These are phyloP conservation scores for Eimeria zaria DNA, from an alignment of 169 alveolate genomes.

Conservation along the genomic window DNA sequence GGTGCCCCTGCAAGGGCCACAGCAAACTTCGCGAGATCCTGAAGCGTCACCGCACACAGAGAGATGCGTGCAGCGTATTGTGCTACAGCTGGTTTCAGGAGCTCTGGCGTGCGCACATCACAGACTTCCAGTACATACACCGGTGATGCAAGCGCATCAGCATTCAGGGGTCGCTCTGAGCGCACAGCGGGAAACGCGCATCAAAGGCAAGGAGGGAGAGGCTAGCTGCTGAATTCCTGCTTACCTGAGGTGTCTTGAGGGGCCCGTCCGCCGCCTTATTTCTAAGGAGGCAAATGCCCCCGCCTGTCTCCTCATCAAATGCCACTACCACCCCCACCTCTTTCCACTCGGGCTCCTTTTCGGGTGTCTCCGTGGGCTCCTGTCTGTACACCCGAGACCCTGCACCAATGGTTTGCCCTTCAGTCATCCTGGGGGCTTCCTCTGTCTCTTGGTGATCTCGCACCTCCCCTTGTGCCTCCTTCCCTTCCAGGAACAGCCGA, in stretches of 20 bases:
- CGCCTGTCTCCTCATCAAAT: conserved; percentile 43
- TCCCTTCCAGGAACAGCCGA: too few species aligned
- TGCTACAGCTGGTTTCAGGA: neutral
- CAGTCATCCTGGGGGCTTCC: neutral
- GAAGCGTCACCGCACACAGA: neutral
- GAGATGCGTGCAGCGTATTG: neutral
- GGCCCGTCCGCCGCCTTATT: conserved; percentile 51
- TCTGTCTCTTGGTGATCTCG: neutral
- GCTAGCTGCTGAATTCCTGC: neutral
- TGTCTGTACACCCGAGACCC: conserved; percentile 8
- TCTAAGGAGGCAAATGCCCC: conserved; percentile 76
- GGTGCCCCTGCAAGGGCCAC: conserved; percentile 56
- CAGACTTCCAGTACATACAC: neutral
- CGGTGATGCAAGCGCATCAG: too few species aligned
- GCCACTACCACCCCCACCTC: conserved; percentile 32
- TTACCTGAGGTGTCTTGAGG: conserved; percentile 68
- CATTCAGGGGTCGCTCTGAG: too few species aligned
- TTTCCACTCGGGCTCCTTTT: neutral
- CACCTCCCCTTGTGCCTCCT: neutral
- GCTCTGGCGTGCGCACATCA: neutral
- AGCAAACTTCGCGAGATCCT: conserved; percentile 39
- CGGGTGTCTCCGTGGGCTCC: neutral
- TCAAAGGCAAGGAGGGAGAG: neutral
- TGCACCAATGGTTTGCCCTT: neutral
- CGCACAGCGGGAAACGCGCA: too few species aligned